A percentile compares a stretch with the other conserved stretches of the same genome.
Evolutionary conservation across 208 protist genomes (phyloP).

Genomic region (Herpetomonas tarakana): DNA sequence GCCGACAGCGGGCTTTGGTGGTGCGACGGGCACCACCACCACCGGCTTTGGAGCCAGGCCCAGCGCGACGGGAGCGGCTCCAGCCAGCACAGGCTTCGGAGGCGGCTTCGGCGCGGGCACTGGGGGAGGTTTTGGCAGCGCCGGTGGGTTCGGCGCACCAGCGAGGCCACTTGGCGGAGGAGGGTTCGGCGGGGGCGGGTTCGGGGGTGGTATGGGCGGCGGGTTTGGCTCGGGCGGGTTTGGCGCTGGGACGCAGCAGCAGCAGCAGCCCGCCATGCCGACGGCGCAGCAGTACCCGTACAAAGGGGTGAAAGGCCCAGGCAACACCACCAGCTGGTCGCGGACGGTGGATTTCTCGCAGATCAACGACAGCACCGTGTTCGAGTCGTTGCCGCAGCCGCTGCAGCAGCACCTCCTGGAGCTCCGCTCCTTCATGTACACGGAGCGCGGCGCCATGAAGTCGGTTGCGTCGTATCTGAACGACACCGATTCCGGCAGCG

Average conservation of each 20-base stretch:
- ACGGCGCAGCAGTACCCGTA: slow-evolving; percentile 47
- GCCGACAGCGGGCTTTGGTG: background rate
- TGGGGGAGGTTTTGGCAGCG: slow-evolving; percentile 12
- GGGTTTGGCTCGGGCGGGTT: background rate
- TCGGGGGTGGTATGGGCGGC: background rate
- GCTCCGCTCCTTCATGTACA: slow-evolving; percentile 68
- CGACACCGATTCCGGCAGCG: slow-evolving; percentile 17
- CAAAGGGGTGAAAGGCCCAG: slow-evolving; percentile 65
- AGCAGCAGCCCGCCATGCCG: slow-evolving; percentile 1
- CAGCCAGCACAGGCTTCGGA: background rate
- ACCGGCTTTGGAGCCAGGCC: background rate
- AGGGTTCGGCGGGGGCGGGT: slow-evolving; percentile 3
- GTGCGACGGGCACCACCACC: background rate
- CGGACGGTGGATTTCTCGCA: slow-evolving; percentile 64
- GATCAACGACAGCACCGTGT: slow-evolving; percentile 62
- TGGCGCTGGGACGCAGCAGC: slow-evolving; percentile 5
- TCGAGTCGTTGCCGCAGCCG: slow-evolving; percentile 57
- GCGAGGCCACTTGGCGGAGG: background rate
- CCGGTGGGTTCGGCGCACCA: slow-evolving; percentile 11
- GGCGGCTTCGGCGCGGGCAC: background rate
- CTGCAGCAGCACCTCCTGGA: slow-evolving; percentile 79
- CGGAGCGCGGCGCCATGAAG: slow-evolving; percentile 50
- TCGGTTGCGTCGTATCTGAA: slow-evolving; percentile 59
- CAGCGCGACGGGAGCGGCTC: background rate
- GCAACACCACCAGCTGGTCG: slow-evolving; percentile 55